These are phyloP conservation scores for Tulasnella sp. DNA, from an alignment of 768 basidiomycete genomes.

Conservation along the genomic window DNA sequence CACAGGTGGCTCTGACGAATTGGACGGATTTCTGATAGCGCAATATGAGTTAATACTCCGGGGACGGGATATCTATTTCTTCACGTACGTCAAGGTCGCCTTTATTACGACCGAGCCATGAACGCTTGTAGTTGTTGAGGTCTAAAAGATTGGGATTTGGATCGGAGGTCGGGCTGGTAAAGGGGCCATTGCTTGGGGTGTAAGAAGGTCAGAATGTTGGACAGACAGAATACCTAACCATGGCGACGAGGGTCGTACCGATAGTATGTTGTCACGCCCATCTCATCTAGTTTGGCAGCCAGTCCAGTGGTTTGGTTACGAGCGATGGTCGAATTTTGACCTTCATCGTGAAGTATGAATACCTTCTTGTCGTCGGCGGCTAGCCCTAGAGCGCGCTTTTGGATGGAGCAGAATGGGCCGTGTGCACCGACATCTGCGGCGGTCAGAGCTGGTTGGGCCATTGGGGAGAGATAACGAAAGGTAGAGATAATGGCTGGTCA, in stretches of 20 bases:
- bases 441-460: slow-evolving; percentile 2
- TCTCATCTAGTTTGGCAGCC: slow-evolving; percentile 1
- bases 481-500: neutral
- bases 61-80: neutral
- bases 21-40: slow-evolving; percentile 5
- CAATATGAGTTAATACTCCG: neutral
- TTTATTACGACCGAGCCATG: slow-evolving; percentile 26
- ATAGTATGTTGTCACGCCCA: slow-evolving; percentile 21
- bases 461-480: neutral
- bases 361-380: slow-evolving; percentile 35
- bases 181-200: slow-evolving; percentile 18
- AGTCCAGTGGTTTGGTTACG: slow-evolving; percentile 21
- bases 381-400: slow-evolving; percentile 20
- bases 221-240: neutral
- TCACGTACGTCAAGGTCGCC: slow-evolving; percentile 20
- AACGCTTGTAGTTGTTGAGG: slow-evolving; percentile 1
- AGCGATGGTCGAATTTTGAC: slow-evolving; percentile 34
- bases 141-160: neutral
- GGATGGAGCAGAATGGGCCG: slow-evolving; percentile 10
- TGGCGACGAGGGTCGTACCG: slow-evolving; percentile 4
- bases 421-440: slow-evolving; percentile 1
- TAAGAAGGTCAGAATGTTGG: neutral
- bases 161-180: neutral
- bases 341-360: slow-evolving; percentile 37
- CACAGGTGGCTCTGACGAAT: slow-evolving; percentile 21